Evolutionary conservation across 2,329 filamentous ascomycete genomes (phyloP).

Genomic region (Mollisia scopiformis): DNA sequence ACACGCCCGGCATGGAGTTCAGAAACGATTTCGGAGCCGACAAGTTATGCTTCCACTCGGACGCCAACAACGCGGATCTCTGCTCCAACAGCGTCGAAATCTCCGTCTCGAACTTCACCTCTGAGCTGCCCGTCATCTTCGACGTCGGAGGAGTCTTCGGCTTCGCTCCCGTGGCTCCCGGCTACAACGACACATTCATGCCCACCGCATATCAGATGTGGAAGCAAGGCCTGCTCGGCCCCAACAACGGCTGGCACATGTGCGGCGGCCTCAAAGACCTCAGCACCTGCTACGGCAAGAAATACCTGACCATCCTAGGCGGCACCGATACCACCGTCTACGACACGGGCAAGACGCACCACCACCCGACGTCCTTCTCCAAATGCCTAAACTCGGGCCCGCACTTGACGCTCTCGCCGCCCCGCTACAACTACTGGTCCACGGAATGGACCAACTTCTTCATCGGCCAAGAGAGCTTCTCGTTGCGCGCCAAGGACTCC

Average conservation of each 20-base stretch:
- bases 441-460: conserved; percentile 8
- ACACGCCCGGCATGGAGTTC: conserved; percentile 11
- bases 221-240: conserved; percentile 4
- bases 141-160: conserved; percentile 17
- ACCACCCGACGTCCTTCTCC: conserved; percentile 10
- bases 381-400: conserved; percentile 13
- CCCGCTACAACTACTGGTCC: conserved; percentile 14
- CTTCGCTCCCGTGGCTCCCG: conserved; percentile 7
- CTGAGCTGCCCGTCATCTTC: conserved; percentile 8
- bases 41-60: conserved; percentile 10
- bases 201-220: conserved; percentile 11
- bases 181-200: conserved; percentile 6
- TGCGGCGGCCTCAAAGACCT: conserved; percentile 10
- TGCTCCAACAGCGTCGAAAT: conserved; percentile 8
- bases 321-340: conserved; percentile 11
- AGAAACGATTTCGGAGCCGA: conserved; percentile 5
- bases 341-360: conserved; percentile 7
- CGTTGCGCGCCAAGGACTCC: conserved; percentile 6
- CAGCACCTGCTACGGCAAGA: conserved; percentile 4
- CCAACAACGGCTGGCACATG: conserved; percentile 14
- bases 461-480: conserved; percentile 6
- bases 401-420: conserved; percentile 9
- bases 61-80: conserved; percentile 1
- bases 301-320: conserved; percentile 13
- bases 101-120: conserved; percentile 7